phyloP scores from a whole-genome alignment of 1,284 basidiomycete species.

The Ustilago vetiveriae region DNA sequence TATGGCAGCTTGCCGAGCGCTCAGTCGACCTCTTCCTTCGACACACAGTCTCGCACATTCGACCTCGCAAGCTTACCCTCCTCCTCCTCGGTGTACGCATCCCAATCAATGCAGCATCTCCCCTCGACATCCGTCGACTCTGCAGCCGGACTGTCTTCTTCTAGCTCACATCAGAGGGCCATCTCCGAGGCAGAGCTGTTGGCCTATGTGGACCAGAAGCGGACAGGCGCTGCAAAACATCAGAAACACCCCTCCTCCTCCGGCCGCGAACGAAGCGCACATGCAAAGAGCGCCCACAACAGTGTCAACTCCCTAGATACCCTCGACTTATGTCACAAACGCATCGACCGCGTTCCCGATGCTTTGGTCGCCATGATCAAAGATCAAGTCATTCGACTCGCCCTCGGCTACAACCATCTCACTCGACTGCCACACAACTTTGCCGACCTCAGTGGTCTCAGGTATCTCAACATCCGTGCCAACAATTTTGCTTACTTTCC shows the following conservation, averaged over 20 bases:
- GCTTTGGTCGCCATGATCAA: conserved; percentile 49
- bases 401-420: conserved; percentile 85
- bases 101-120: conserved; percentile 20
- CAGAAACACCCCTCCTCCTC: background rate
- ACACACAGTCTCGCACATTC: conserved; percentile 16
- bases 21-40: conserved; percentile 16
- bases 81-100: conserved; percentile 12
- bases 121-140: background rate
- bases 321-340: conserved; percentile 56
- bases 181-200: conserved; percentile 49
- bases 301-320: conserved; percentile 41
- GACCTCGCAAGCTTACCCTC: conserved; percentile 18
- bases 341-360: conserved; percentile 45
- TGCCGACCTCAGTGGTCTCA: conserved; percentile 77
- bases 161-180: conserved; percentile 7
- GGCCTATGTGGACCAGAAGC: conserved; percentile 45
- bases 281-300: conserved; percentile 8
- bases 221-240: conserved; percentile 8
- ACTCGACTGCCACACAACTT: conserved; percentile 83
- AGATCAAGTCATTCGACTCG: conserved; percentile 72
- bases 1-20: conserved; percentile 13
- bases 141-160: background rate
- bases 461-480: conserved; percentile 92
- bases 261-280: background rate
- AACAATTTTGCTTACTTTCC: conserved; percentile 87